Conservation (phyloP, 306 rosid species). For the Prunus campanulata region DNA sequence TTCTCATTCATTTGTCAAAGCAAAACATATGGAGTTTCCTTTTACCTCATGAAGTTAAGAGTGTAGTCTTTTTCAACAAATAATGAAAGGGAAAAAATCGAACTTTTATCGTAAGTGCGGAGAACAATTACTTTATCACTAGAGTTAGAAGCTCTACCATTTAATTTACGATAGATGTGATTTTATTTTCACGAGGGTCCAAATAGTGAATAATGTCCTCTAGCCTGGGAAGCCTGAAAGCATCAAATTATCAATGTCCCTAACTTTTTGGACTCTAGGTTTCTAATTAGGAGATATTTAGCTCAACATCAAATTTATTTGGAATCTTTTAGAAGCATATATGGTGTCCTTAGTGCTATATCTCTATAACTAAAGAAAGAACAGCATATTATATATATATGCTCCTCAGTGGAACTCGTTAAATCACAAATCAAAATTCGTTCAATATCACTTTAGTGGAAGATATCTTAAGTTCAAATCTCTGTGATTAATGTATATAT, state of each 20-base stretch:
- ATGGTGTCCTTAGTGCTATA: too few species aligned
- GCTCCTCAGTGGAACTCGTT: too few species aligned
- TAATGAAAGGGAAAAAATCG: background rate
- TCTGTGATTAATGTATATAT: too few species aligned
- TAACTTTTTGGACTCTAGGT: background rate
- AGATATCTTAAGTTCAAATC: too few species aligned
- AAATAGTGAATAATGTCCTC: background rate
- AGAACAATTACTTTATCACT: background rate
- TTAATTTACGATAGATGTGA: background rate
- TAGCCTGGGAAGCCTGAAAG: background rate
- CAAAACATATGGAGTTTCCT: too few species aligned
- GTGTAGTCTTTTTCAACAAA: too few species aligned
- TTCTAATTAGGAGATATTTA: background rate
- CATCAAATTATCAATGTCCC: background rate
- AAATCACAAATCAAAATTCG: too few species aligned
- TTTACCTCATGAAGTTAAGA: background rate
- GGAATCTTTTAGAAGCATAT: background rate
- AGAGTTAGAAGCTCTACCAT: background rate
- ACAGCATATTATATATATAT: too few species aligned
- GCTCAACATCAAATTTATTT: too few species aligned
- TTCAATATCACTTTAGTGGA: rapidly evolving
- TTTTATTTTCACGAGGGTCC: background rate
- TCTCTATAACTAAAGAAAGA: too few species aligned
- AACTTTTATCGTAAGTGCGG: background rate
- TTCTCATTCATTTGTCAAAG: background rate